Percentiles rank a stretch among this genome's conserved stretches.
phyloP scores from a whole-genome alignment of 164 flowering plant species.

The Magnolia changhungtana region DNA sequence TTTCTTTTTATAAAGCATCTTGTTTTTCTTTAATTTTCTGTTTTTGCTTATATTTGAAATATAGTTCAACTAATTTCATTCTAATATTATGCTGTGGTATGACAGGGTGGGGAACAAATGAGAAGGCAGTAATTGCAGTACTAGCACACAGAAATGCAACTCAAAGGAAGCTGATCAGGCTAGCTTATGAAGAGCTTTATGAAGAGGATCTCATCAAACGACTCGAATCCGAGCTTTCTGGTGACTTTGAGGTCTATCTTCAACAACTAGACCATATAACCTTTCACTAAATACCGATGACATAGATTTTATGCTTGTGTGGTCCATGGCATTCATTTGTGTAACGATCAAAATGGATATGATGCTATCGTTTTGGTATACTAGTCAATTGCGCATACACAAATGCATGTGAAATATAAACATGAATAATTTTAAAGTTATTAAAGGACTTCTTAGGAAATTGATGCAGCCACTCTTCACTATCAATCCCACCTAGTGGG shows the following conservation, averaged over 20 bases:
- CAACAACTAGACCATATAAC: neutral
- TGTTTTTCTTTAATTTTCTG: neutral
- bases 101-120: conserved; percentile 51
- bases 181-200: conserved; percentile 41
- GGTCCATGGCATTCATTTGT: neutral
- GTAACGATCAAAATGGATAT: neutral
- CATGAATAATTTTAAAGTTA: too few species aligned
- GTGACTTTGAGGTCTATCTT: conserved; percentile 46
- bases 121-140: conserved; percentile 36
- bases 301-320: neutral
- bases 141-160: conserved; percentile 45
- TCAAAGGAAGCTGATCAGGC: conserved; percentile 45
- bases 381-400: too few species aligned
- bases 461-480: too few species aligned
- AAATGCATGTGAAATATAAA: too few species aligned
- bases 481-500: too few species aligned
- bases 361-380: too few species aligned
- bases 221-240: conserved; percentile 45
- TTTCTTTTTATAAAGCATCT: neutral
- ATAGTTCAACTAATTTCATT: neutral
- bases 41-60: neutral
- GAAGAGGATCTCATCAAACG: conserved; percentile 46
- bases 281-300: neutral
- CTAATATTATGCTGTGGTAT: neutral
- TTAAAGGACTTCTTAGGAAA: too few species aligned